Conservation (phyloP, 2,329 filamentous ascomycete species). For the Fusarium nodosum region DNA sequence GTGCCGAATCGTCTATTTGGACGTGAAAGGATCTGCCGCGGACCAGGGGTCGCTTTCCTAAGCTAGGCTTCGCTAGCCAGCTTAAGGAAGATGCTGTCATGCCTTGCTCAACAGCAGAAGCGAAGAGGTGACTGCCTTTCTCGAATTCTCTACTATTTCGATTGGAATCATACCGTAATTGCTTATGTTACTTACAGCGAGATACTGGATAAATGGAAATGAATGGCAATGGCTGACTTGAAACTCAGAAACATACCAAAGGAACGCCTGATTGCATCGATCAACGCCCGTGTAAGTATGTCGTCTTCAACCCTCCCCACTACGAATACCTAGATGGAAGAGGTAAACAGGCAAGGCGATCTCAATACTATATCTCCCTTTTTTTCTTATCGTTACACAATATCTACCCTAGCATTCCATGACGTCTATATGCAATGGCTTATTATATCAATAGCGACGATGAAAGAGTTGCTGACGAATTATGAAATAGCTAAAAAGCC, state of each 20-base stretch:
- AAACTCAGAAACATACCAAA: background rate
- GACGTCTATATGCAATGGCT: background rate
- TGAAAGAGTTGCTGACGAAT: conserved; percentile 24
- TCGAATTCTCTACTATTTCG: background rate
- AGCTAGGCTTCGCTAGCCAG: conserved; percentile 6
- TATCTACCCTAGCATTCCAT: conserved; percentile 12
- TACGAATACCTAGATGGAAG: background rate
- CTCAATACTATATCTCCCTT: background rate
- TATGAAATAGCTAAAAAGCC: conserved; percentile 5
- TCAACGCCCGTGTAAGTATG: conserved; percentile 7
- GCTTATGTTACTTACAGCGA: background rate
- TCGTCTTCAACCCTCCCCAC: background rate
- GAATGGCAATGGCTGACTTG: background rate
- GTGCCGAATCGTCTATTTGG: conserved; percentile 11
- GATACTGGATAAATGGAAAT: background rate
- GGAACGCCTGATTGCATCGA: background rate
- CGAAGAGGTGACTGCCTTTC: background rate
- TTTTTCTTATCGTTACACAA: background rate
- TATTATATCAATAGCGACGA: conserved; percentile 2
- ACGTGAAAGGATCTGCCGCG: conserved; percentile 19
- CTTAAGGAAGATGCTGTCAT: background rate
- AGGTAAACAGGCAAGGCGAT: conserved; percentile 12
- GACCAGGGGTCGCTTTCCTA: conserved; percentile 11
- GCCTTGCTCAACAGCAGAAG: background rate
- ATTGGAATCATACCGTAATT: background rate